A percentile compares a stretch with the other conserved stretches of the same genome.
phyloP scores from a whole-genome alignment of 2,329 filamentous ascomycete genomes.

The Diaporthe nobilis region DNA sequence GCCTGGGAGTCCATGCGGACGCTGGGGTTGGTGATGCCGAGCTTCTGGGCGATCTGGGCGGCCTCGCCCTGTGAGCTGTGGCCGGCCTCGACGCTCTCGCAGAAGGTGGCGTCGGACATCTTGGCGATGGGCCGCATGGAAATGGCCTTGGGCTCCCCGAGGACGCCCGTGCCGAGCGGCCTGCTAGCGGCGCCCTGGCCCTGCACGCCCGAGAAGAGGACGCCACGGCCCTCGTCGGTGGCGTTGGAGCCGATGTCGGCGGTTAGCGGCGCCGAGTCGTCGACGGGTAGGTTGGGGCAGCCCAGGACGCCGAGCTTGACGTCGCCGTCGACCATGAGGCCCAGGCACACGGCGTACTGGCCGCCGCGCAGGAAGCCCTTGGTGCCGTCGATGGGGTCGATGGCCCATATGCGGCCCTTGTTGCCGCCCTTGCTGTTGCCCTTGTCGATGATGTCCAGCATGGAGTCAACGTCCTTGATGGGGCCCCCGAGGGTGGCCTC shows the following conservation, averaged over 20 bases:
- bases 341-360: slow-evolving; percentile 96
- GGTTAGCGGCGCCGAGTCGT: slow-evolving; percentile 80
- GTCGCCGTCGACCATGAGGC: slow-evolving; percentile 90
- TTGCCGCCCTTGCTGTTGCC: slow-evolving; percentile 80
- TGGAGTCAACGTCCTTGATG: slow-evolving; percentile 74
- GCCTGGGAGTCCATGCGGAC: slow-evolving; percentile 98
- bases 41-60: slow-evolving; percentile 83
- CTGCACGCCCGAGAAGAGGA: slow-evolving; percentile 87
- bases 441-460: slow-evolving; percentile 75
- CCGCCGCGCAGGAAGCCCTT: slow-evolving; percentile 97
- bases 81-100: slow-evolving; percentile 94
- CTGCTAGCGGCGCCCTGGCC: slow-evolving; percentile 86
- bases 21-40: slow-evolving; percentile 90
- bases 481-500: slow-evolving; percentile 77
- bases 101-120: slow-evolving; percentile 88
- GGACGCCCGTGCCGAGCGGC: slow-evolving; percentile 71
- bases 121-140: slow-evolving; percentile 83
- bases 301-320: slow-evolving; percentile 95
- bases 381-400: slow-evolving; percentile 98
- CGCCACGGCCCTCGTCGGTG: slow-evolving; percentile 82
- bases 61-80: slow-evolving; percentile 94
- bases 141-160: slow-evolving; percentile 74
- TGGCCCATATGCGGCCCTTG: slow-evolving; percentile 89
- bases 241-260: slow-evolving; percentile 81
- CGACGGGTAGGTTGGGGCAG: slow-evolving; percentile 93